Evolutionary conservation across 192 early-diverging fungal species (phyloP).

Genomic region (Mortierella alpina): DNA sequence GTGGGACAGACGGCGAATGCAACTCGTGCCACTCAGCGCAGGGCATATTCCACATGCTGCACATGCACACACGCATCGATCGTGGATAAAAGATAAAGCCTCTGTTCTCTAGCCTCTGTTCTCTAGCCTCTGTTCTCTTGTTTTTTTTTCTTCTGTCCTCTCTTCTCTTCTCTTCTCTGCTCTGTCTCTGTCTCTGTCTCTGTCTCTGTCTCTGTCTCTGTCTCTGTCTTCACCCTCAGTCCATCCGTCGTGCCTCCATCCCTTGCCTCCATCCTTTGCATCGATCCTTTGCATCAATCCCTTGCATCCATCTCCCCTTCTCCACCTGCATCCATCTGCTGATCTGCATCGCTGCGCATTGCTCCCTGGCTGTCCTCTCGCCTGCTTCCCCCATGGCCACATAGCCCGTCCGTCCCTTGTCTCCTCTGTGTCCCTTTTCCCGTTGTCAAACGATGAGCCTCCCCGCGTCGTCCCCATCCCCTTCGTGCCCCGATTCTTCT

Average conservation of each 20-base stretch:
- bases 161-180: neutral
- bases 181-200: neutral
- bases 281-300: neutral
- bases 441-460: too few relatives aligned
- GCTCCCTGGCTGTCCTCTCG: too few relatives aligned
- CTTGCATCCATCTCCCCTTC: neutral
- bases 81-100: neutral
- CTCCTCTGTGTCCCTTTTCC: too few relatives aligned
- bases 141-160: neutral
- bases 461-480: too few relatives aligned
- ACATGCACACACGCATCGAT: too few relatives aligned
- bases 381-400: too few relatives aligned
- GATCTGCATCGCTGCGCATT: neutral
- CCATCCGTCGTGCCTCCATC: neutral
- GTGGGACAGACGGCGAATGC: too few relatives aligned
- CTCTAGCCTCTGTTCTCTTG: neutral
- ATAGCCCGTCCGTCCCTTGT: too few relatives aligned
- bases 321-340: neutral
- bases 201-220: neutral
- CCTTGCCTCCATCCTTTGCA: neutral
- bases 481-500: too few relatives aligned
- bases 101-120: neutral
- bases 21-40: too few relatives aligned
- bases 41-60: too few relatives aligned
- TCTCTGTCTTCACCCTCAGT: constrained; percentile 2